Evolutionary conservation across 495 filamentous ascomycete genomes (phyloP), one percentile per base, ranked within the genome.

Genomic region (Penicillium steckii): DNA sequence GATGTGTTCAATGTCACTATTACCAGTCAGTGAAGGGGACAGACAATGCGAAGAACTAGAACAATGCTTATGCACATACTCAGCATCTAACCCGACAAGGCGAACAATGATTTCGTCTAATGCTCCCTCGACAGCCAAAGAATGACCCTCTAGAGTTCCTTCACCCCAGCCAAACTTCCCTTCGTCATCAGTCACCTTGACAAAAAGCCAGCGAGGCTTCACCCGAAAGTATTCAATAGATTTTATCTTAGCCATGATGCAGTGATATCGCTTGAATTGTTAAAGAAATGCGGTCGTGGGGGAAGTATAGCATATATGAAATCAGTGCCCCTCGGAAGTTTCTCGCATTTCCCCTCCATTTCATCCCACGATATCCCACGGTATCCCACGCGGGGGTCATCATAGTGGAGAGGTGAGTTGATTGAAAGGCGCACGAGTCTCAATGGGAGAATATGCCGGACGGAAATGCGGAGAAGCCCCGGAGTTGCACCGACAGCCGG

Each of bases 141-240:
- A 85, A 60, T 92, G 88, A 0, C 88, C 88, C 67, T 93, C 89
- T 3, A 93, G 69, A 0, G 85, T 89, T 0, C 84, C 85, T 66
- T 93, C 89, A 25, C 89, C 89, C 89, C 89, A 93, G n/a, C 89
- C 89, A 32, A 74, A 73, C 10, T 79, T 70, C 24, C 78, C 84
- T 10, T 79, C 73, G 25, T 85, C 80, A 60, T 89, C 85, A 22
- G 77, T 82, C 56, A 91, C 76, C 61, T 91, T 91, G 52, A 91
- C 89, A 52, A 93, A 91, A 8, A 93, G 77, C 89, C 89, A 93
- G 24, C 87, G 77, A 13, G 87, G 88, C 8, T 84, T 81, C n/a
- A 91, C 81, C 18, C 87, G 82, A 61, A 90, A 91, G 61, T 90
- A 88, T 56, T 90, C 87, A 44, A 91, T 84, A n/a, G 68, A 77